These are phyloP conservation scores for Scheffersomyces coipomensis DNA, from an alignment of 805 yeast species.

Conservation along the genomic window DNA sequence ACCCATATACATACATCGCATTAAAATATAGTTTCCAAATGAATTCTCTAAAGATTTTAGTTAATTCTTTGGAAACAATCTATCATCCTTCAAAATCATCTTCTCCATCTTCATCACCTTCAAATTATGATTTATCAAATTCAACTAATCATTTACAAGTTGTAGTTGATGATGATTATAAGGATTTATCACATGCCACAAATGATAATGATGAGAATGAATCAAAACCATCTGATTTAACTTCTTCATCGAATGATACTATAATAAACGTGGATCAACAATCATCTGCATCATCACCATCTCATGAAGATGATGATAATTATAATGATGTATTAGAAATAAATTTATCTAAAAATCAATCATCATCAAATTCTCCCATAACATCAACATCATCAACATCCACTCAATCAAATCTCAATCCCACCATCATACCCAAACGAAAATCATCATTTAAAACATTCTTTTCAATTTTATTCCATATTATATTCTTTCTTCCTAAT, in stretches of 20 bases:
- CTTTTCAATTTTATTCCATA: slow-evolving; percentile 2
- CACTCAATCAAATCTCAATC: too few species aligned
- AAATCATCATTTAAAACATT: neutral
- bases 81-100: slow-evolving; percentile 15
- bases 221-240: too few species aligned
- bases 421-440: neutral
- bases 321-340: slow-evolving; percentile 1
- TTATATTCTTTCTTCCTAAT: slow-evolving; percentile 21
- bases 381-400: neutral
- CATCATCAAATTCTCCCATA: neutral
- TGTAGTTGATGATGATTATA: too few species aligned
- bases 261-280: too few species aligned
- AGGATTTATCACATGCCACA: too few species aligned
- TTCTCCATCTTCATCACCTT: neutral
- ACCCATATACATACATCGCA: too few species aligned
- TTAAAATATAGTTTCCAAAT: too few species aligned
- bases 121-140: too few species aligned
- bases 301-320: slow-evolving; percentile 2
- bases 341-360: neutral
- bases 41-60: slow-evolving; percentile 36
- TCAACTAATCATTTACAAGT: too few species aligned
- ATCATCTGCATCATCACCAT: too few species aligned
- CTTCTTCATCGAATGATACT: too few species aligned
- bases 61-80: slow-evolving; percentile 28
- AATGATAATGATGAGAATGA: too few species aligned